Conservation (phyloP, 2,329 filamentous ascomycete genomes). For the Coniella lustricola region DNA sequence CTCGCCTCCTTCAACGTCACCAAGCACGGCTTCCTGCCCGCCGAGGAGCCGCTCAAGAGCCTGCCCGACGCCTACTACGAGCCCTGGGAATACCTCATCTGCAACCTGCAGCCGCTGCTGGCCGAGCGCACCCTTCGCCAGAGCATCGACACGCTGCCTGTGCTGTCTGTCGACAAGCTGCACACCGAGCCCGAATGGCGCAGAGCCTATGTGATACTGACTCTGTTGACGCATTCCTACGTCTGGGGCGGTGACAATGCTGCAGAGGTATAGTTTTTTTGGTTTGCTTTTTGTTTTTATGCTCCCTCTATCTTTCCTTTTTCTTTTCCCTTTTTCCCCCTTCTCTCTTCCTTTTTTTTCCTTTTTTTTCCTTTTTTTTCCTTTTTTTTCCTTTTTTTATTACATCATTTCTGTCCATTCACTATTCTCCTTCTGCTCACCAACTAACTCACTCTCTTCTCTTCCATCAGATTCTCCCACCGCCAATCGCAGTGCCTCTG, state of each 20-base stretch:
- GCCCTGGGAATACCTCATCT: conserved; percentile 68
- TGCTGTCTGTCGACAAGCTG: conserved; percentile 61
- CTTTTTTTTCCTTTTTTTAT: not conserved
- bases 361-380: not conserved
- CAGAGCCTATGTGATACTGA: conserved; percentile 71
- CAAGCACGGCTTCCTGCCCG: conserved; percentile 69
- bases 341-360: not conserved
- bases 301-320: no score
- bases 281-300: no score
- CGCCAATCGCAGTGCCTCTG: conserved; percentile 70
- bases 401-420: not conserved
- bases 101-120: conserved; percentile 61
- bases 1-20: conserved; percentile 32
- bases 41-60: conserved; percentile 55
- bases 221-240: conserved; percentile 77
- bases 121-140: conserved; percentile 56
- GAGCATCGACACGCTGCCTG: conserved; percentile 57
- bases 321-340: no score
- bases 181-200: conserved; percentile 66
- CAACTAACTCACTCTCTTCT: conserved; percentile 16
- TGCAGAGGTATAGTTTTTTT: conserved; percentile 63
- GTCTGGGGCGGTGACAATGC: conserved; percentile 80
- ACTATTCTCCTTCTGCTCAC: no score
- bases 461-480: conserved; percentile 53
- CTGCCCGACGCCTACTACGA: conserved; percentile 68